Evolutionary conservation across 129 eudicot species (phyloP).

Genomic region (Chrysanthemum makinoi): DNA sequence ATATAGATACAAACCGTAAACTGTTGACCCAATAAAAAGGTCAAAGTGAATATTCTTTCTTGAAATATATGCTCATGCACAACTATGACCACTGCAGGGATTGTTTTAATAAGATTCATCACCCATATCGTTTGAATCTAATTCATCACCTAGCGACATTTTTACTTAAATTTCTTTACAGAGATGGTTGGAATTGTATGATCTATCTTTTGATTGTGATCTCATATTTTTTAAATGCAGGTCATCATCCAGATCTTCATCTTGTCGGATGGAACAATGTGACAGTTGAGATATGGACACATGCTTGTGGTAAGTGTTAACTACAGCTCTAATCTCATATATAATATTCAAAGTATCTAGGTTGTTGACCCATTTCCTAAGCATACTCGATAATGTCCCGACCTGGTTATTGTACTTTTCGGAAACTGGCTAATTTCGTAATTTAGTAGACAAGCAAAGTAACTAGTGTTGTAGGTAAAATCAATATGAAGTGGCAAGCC

Average conservation of each 20-base stretch:
- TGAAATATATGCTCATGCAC: neutral
- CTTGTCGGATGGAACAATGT: conserved; percentile 94
- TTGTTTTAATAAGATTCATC: neutral
- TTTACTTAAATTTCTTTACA: neutral
- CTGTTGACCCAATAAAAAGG: conserved; percentile 4
- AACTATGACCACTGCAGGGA: neutral
- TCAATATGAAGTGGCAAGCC: too few relatives aligned
- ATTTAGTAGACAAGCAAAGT: too few relatives aligned
- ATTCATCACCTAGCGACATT: neutral
- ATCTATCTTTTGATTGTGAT: conserved; percentile 2
- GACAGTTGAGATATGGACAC: conserved; percentile 86
- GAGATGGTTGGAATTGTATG: conserved; percentile 2
- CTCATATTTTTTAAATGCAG: conserved; percentile 37
- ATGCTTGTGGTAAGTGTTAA: conserved; percentile 70
- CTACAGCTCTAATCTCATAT: neutral
- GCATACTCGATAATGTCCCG: too few relatives aligned
- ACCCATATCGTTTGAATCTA: neutral
- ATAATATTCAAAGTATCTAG: neutral
- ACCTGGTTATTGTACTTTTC: too few relatives aligned
- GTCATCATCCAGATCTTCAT: conserved; percentile 99
- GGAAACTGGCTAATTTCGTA: too few relatives aligned
- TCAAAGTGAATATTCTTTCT: neutral
- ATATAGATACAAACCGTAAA: neutral
- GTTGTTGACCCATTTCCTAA: neutral
- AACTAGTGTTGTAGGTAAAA: too few relatives aligned